Evolutionary conservation across 441 rosid species (phyloP).

Genomic region (Arabidopsis hybrid): DNA sequence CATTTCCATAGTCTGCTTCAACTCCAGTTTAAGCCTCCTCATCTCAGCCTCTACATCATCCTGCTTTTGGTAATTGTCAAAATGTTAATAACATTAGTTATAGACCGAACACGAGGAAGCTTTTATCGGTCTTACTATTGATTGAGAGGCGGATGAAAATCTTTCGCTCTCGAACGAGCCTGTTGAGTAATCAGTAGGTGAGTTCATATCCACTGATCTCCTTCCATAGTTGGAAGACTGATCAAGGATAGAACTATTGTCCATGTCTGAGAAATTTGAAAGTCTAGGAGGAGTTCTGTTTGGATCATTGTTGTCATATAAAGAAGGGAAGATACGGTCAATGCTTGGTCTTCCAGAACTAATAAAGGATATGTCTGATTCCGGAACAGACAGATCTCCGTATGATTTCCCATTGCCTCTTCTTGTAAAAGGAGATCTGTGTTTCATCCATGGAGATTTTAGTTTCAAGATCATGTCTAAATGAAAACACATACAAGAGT

Average conservation of each 20-base stretch:
- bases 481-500: constrained; percentile 15
- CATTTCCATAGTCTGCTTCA: constrained; percentile 93
- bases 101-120: neutral
- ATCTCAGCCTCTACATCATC: constrained; percentile 86
- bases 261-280: constrained; percentile 46
- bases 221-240: constrained; percentile 55
- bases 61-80: constrained; percentile 44
- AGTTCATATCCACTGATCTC: constrained; percentile 58
- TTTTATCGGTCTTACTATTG: constrained; percentile 48
- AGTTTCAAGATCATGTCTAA: constrained; percentile 27
- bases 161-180: constrained; percentile 52
- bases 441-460: constrained; percentile 18
- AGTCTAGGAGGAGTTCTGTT: constrained; percentile 45
- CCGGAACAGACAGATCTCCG: constrained; percentile 53
- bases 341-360: constrained; percentile 82
- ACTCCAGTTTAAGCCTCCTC: constrained; percentile 81
- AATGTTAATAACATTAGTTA: neutral
- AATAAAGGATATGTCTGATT: constrained; percentile 78
- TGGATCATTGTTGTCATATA: constrained; percentile 55
- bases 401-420: constrained; percentile 49
- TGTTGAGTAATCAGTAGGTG: constrained; percentile 53
- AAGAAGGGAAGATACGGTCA: constrained; percentile 53
- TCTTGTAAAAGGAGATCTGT: constrained; percentile 80
- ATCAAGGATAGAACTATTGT: constrained; percentile 51
- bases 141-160: constrained; percentile 53